Base-by-base conservation (phyloP, 306 rosid genomes). In the Nissolia schottii region DNA sequence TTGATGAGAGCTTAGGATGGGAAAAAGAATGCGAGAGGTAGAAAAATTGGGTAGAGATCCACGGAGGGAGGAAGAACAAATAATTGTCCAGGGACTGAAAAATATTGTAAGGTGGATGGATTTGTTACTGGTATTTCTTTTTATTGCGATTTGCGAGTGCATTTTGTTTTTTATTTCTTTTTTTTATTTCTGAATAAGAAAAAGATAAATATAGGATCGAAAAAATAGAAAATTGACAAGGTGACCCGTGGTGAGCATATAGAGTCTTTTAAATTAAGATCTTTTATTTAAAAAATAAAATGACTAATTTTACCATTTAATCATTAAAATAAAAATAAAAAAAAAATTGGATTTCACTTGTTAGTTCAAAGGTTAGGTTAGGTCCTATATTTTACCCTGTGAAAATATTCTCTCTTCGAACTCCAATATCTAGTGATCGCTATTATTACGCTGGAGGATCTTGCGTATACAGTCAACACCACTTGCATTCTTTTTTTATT, bases 211-310 rank as follows among this genome's bases (percentile, higher is more conserved):
- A 46, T 22, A 23, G 16, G n/a, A 7, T n/a, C 25, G 8, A 24
- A 70, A 51, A 41, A 16, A 16, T 0, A 40, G 38, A 49, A 60
- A 49, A 1, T 49, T 27, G 2, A 19, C 11, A 55, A 24, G 45
- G 25, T 19, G 65, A 73, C 83, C 73, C 83, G 79, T 79, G 75
- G 49, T n/a, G n/a, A n/a, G n/a, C n/a, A n/a, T n/a, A n/a, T n/a
- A n/a, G n/a, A n/a, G n/a, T n/a, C n/a, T n/a, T n/a, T n/a, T n/a
- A n/a, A n/a, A n/a, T n/a, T n/a, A n/a, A n/a, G n/a, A n/a, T n/a
- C n/a, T n/a, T n/a, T n/a, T n/a, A n/a, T n/a, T n/a, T n/a, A n/a
- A n/a, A n/a, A n/a, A n/a, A n/a, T n/a, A n/a, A n/a, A n/a, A n/a
- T n/a, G n/a, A n/a, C n/a, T n/a, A n/a, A n/a, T n/a, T n/a, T n/a